phyloP scores from a whole-genome alignment of 345 rosid genomes.

The Linum trigynum region DNA sequence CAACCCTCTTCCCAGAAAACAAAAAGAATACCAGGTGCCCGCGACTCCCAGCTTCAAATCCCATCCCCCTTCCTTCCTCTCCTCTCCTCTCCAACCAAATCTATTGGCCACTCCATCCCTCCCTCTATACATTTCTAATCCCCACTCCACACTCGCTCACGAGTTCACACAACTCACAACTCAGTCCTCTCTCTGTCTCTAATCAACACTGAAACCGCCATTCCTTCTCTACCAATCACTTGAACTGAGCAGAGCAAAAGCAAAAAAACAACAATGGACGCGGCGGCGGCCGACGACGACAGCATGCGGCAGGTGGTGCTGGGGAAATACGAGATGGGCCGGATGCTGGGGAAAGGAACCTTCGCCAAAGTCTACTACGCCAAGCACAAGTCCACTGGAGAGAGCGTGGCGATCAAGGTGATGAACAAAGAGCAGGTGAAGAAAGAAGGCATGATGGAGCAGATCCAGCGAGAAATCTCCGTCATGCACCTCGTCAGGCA shows the following conservation, averaged over 20 bases:
- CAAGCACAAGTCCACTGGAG: conserved; percentile 14
- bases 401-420: conserved; percentile 22
- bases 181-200: too few relatives aligned
- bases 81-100: background rate
- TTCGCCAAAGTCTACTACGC: conserved; percentile 25
- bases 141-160: too few relatives aligned
- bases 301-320: conserved; percentile 14
- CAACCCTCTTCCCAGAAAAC: background rate
- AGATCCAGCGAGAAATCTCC: conserved; percentile 23
- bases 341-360: conserved; percentile 20
- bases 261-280: too few relatives aligned
- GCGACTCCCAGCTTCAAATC: background rate
- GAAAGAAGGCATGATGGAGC: conserved; percentile 25
- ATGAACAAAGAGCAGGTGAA: conserved; percentile 23
- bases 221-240: background rate
- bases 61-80: background rate
- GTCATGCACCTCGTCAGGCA: conserved; percentile 22
- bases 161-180: background rate
- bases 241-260: background rate
- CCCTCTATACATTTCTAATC: background rate
- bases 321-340: conserved; percentile 23
- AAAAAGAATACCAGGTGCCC: conserved; percentile 3
- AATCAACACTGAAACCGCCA: background rate
- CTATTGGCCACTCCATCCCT: background rate
- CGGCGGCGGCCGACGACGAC: conserved; percentile 4